Evolutionary conservation across 228 moss, liverwort and hornwort genomes (phyloP), one percentile per base, ranked within the genome.

Genomic region (Sphagnum fallax): DNA sequence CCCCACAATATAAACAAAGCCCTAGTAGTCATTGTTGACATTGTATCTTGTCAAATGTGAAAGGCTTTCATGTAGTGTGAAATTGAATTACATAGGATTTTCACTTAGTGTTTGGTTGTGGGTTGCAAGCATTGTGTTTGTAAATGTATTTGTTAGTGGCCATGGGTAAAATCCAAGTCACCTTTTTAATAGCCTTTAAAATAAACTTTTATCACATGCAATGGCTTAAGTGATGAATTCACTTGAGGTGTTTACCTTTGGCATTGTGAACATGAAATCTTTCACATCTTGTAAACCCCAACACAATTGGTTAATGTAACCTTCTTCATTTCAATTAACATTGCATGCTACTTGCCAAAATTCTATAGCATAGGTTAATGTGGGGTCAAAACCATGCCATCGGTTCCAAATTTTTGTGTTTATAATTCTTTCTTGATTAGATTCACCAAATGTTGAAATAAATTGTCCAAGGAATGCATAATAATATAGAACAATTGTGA

Each of bases 341-440:
- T 70, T 55, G 5, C n/a, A 70, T 55, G 69, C 6, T 49, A 70
- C 8, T 60, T 70, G 60, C 48, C 58, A n/a, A 60, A 60, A 70
- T 5, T 70, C 60, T 60, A 15, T n/a, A 9, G 58, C 69, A 60
- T 70, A 69, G 12, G 58, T 53, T 60, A 59, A 70, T 8, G 58
- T 59, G 5, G 18, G 16, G n/a, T 59, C 58, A 15, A 59, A 53
- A 14, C 69, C n/a, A n/a, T 69, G 69, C 9, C 55, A 53, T 52
- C 57, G 32, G 10, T 12, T 12, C 10, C 51, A 53, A 59, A 70
- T 53, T 50, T 60, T 55, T 53, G 69, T 70, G 10, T 47, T 48
- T 58, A 59, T 14, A 1, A 48, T 60, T 49, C 53, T 4, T n/a
- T 15, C 6, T 8, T 48, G 11, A 59, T 70, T 15, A 16, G 14